A percentile compares a stretch with the other conserved stretches of the same genome.
These are phyloP conservation scores for Skeletonema grethae DNA, from an alignment of 108 stramenopile species.

Conservation along the genomic window DNA sequence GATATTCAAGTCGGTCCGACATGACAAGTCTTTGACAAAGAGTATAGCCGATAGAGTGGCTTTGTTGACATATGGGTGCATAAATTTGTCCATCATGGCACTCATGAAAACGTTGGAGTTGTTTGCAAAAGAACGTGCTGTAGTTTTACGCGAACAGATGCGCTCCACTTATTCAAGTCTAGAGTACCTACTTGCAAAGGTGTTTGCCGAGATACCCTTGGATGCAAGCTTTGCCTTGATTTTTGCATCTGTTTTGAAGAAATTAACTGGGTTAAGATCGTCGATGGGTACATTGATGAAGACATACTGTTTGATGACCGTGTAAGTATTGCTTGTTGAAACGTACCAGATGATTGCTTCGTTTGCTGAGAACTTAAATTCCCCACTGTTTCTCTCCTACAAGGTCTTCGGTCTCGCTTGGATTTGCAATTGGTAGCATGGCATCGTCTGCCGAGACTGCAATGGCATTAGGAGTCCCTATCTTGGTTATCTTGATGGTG, in stretches of 20 bases:
- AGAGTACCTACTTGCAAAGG: slow-evolving; percentile 87
- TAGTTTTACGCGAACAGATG: slow-evolving; percentile 81
- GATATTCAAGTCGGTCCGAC: slow-evolving; percentile 65
- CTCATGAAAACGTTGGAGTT: slow-evolving; percentile 83
- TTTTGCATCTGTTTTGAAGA: slow-evolving; percentile 69
- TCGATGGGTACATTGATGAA: slow-evolving; percentile 57
- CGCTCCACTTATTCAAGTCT: slow-evolving; percentile 65
- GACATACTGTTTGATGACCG: slow-evolving; percentile 77
- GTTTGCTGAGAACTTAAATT: too few species aligned
- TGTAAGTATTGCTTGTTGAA: slow-evolving; percentile 2
- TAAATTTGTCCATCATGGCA: slow-evolving; percentile 77
- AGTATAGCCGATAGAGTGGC: slow-evolving; percentile 85
- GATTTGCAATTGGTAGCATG: slow-evolving; percentile 80
- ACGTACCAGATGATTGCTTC: too few species aligned
- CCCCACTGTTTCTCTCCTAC: too few species aligned
- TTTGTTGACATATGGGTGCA: slow-evolving; percentile 73
- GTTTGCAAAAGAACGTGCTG: slow-evolving; percentile 76
- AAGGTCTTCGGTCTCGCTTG: slow-evolving; percentile 66
- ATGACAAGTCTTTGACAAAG: slow-evolving; percentile 62
- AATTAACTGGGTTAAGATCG: slow-evolving; percentile 58
- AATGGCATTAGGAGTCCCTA: slow-evolving; percentile 54
- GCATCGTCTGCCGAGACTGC: slow-evolving; percentile 65
- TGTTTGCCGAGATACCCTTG: slow-evolving; percentile 78
- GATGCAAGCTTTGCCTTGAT: slow-evolving; percentile 67
- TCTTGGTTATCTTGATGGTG: slow-evolving; percentile 63